Evolutionary conservation across 306 rosid genomes (phyloP).

Genomic region (Trifolium subterraneum): DNA sequence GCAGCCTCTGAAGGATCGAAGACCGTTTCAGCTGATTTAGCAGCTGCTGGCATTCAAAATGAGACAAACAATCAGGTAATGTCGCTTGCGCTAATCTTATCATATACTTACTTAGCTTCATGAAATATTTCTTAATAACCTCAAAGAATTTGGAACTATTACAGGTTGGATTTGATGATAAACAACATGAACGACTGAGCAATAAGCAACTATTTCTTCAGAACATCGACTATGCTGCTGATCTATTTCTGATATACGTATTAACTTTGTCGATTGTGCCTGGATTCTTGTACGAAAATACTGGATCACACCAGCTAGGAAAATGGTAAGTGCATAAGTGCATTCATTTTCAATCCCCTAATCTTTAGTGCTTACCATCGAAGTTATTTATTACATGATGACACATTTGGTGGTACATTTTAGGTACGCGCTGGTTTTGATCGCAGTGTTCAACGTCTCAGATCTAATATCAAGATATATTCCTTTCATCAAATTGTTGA

Average conservation of each 20-base stretch:
- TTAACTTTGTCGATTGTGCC: conserved; percentile 79
- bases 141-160: conserved; percentile 17
- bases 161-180: conserved; percentile 48
- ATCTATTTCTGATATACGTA: conserved; percentile 61
- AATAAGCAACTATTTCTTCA: conserved; percentile 53
- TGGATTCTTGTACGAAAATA: conserved; percentile 79
- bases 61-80: conserved; percentile 48
- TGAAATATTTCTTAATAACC: background rate
- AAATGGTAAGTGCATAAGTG: conserved; percentile 60
- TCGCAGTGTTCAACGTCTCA: conserved; percentile 59
- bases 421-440: conserved; percentile 76
- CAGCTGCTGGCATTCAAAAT: conserved; percentile 67
- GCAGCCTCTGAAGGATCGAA: conserved; percentile 83
- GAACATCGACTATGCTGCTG: conserved; percentile 61
- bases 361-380: background rate
- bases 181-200: conserved; percentile 38
- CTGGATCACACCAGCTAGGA: conserved; percentile 73
- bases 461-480: conserved; percentile 69
- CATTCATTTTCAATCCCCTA: background rate
- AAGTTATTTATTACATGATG: too few species aligned
- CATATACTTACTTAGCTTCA: background rate
- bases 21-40: conserved; percentile 83
- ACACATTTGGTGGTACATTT: background rate
- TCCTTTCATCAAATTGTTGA: conserved; percentile 58
- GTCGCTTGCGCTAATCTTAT: conserved; percentile 1